Base-by-base conservation (phyloP, 768 basidiomycete genomes). In the Mycena belliarum region DNA sequence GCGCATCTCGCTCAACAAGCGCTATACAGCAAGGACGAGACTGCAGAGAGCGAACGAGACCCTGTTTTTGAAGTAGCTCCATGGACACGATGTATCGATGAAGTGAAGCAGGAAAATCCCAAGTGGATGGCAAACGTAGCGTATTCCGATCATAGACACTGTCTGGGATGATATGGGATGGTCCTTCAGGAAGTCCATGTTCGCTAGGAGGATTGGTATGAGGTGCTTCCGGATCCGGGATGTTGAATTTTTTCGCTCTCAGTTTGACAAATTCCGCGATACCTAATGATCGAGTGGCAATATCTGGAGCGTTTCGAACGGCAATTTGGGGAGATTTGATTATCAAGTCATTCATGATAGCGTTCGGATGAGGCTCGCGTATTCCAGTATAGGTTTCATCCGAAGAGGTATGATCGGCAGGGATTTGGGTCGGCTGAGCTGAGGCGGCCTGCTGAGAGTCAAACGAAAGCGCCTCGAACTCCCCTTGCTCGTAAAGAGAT, bases 11-110 rank as follows among this genome's bases (percentile, higher is more conserved):
- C 66, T 93, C 91, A 4, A 86, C 77, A 14, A 92, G 77, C 26
- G 82, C 77, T 23, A 91, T 73, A 12, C 71, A 70, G 59, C 79
- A 83, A 14, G 72, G 65, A 15, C 63, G 66, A 12, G 77, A 75
- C 18, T 74, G 72, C 24, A 93, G 76, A 12, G 75, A 70, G 4
- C 77, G 79, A 38, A 87, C 78, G 3, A 93, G 73, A 20, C 75
- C 77, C 49, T 82, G 86, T 61, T 85, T 87, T 68, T 91, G 91
- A 8, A 92, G 75, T 20, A 91, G 61, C 26, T 83, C 76, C 59
- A 91, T 68, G 26, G 88, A 91, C 16, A 82, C 83, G 71, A 93
- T 75, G 65, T 92, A 93, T 25, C 77, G 79, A 67, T 91, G 89
- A 18, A 66, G 43, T 20, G 66, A 67, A 14, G 57, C 49, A n/a